These are phyloP conservation scores for Eucalyptus albens DNA, from an alignment of 345 rosid genomes.

Conservation along the genomic window DNA sequence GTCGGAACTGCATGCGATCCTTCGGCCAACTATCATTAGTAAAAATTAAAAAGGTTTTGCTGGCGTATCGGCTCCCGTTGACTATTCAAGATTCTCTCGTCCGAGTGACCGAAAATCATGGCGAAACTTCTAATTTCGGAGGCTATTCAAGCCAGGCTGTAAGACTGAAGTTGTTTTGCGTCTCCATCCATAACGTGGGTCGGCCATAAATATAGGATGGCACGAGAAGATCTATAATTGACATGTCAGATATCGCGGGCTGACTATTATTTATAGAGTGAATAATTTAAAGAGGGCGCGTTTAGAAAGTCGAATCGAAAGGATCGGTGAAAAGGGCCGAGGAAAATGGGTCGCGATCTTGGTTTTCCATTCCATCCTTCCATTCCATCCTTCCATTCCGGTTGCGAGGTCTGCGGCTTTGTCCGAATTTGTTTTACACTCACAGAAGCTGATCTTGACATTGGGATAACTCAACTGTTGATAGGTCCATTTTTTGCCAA, in stretches of 20 bases:
- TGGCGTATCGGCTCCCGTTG: not conserved
- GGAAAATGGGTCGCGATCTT: not conserved
- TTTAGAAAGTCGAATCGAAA: not conserved
- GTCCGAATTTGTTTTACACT: not conserved
- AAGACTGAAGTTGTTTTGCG: not conserved
- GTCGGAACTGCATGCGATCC: not conserved
- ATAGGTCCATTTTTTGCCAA: not conserved
- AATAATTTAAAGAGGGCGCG: not conserved
- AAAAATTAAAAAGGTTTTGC: not conserved
- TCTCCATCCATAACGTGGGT: not conserved
- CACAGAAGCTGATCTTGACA: not conserved
- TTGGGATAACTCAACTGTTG: not conserved
- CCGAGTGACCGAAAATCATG: not conserved
- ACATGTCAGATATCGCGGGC: accelerated
- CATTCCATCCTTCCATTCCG: not conserved
- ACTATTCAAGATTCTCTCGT: not conserved
- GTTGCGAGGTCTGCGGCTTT: not conserved
- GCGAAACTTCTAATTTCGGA: not conserved
- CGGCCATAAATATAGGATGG: not conserved
- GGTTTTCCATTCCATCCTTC: too few species aligned
- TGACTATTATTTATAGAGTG: not conserved
- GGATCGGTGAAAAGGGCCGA: not conserved
- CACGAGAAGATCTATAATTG: not conserved
- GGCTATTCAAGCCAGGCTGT: not conserved
- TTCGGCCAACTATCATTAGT: not conserved